Conservation (phyloP, 306 rosid genomes). For the Morella rubra region DNA sequence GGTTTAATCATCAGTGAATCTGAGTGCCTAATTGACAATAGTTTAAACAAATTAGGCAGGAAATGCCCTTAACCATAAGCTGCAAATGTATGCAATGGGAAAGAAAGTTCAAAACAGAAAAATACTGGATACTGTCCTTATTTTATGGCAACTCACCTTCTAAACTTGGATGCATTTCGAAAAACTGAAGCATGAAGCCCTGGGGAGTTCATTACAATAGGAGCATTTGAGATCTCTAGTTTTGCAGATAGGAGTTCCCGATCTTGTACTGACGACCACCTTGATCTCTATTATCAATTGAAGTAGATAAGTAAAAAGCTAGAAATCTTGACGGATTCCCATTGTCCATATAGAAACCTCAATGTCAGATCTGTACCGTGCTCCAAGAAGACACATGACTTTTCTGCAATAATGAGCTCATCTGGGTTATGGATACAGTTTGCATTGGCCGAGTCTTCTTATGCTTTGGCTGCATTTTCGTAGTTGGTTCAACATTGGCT, state of each 20-base stretch:
- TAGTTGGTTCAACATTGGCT: conserved; percentile 25
- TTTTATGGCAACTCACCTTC: conserved; percentile 42
- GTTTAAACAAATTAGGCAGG: not conserved
- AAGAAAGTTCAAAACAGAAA: not conserved
- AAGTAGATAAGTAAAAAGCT: conserved; percentile 34
- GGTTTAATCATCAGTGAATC: no score
- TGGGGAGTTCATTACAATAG: conserved; percentile 29
- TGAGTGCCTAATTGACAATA: no score
- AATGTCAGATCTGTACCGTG: conserved; percentile 52
- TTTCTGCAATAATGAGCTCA: conserved; percentile 52
- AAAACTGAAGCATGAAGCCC: conserved; percentile 67
- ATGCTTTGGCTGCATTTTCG: conserved; percentile 18
- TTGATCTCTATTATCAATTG: conserved; percentile 52
- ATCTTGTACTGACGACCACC: conserved; percentile 55
- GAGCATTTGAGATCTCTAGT: conserved; percentile 59
- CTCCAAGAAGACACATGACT: conserved; percentile 38
- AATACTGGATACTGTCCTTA: not conserved
- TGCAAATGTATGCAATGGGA: not conserved
- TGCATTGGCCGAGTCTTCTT: conserved; percentile 20
- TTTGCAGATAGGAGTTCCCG: conserved; percentile 68
- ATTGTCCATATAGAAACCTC: conserved; percentile 28
- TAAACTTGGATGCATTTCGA: conserved; percentile 64
- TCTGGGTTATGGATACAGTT: conserved; percentile 45
- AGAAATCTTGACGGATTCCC: conserved; percentile 23
- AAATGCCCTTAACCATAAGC: no score